Evolutionary conservation across 768 basidiomycete genomes (phyloP).

Genomic region (Naematelia aurantialba): DNA sequence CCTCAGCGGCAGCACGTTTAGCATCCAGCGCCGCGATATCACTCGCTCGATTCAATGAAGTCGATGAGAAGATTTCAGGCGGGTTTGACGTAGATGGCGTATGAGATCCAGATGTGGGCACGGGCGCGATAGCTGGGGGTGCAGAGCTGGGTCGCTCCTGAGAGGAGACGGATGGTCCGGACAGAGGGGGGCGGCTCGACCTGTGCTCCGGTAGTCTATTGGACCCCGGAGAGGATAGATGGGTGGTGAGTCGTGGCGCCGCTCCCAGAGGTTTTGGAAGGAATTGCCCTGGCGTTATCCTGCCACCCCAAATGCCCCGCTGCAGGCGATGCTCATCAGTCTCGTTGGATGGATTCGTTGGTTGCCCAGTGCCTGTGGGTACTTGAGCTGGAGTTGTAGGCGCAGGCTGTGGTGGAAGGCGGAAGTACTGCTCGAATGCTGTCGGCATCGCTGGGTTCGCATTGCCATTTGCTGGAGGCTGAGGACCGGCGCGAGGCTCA

Average conservation of each 20-base stretch:
- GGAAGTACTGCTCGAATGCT: slow-evolving; percentile 36
- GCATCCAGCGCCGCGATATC: slow-evolving; percentile 42
- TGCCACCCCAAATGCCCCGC: slow-evolving; percentile 40
- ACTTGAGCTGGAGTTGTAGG: slow-evolving; percentile 48
- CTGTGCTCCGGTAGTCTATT: not conserved
- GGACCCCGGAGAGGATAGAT: not conserved
- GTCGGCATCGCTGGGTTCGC: slow-evolving; percentile 43
- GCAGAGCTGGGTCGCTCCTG: not conserved
- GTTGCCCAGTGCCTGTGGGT: slow-evolving; percentile 15
- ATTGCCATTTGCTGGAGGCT: slow-evolving; percentile 12
- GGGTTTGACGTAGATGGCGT: slow-evolving; percentile 11
- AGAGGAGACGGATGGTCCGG: not conserved
- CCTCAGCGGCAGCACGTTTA: slow-evolving; percentile 62
- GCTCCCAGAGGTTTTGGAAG: slow-evolving; percentile 34
- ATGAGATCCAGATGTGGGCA: not conserved
- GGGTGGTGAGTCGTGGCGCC: slow-evolving; percentile 8
- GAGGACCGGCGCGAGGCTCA: slow-evolving; percentile 45
- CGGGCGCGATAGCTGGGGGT: not conserved
- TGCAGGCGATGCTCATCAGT: slow-evolving; percentile 24
- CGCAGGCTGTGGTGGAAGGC: slow-evolving; percentile 10
- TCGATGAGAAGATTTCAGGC: slow-evolving; percentile 9
- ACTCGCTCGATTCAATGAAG: not conserved
- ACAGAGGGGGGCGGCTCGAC: not conserved
- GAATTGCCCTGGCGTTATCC: slow-evolving; percentile 38
- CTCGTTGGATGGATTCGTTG: slow-evolving; percentile 18